Percentiles rank a stretch among this genome's conserved stretches.
phyloP scores from a whole-genome alignment of 352 stramenopile species.

The Thraustochytrium sp. region DNA sequence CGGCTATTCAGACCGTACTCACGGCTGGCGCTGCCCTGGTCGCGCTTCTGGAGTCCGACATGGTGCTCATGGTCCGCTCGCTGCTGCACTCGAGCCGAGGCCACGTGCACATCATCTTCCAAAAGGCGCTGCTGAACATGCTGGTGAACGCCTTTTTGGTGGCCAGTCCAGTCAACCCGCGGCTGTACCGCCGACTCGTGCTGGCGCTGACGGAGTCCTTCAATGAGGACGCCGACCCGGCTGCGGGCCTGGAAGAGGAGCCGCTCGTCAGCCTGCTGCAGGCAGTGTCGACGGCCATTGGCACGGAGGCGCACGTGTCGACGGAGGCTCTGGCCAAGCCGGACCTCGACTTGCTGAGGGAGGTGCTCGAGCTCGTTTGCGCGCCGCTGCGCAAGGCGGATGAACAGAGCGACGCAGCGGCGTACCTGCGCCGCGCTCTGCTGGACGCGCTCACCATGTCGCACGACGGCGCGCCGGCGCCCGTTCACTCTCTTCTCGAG shows the following conservation, averaged over 20 bases:
- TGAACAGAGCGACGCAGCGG: neutral
- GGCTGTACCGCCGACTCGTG: constrained; percentile 19
- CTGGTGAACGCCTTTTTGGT: constrained; percentile 21
- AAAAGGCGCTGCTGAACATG: constrained; percentile 29
- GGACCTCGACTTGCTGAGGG: constrained; percentile 35
- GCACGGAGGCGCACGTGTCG: constrained; percentile 30
- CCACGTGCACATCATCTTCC: constrained; percentile 20
- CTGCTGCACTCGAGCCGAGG: neutral
- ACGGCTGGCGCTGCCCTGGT: constrained; percentile 37
- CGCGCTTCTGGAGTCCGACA: constrained; percentile 17
- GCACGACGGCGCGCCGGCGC: neutral
- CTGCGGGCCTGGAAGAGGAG: neutral
- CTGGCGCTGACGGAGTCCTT: constrained; percentile 38
- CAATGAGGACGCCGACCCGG: neutral
- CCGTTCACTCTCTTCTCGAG: constrained; percentile 26
- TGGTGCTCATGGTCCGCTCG: constrained; percentile 13
- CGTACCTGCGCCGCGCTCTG: neutral
- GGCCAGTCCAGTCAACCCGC: constrained; percentile 38
- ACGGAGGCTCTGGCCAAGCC: constrained; percentile 22
- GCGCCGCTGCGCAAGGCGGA: neutral
- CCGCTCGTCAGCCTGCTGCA: neutral
- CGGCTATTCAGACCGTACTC: constrained; percentile 29
- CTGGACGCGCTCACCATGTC: neutral
- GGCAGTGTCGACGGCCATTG: constrained; percentile 39
- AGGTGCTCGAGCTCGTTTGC: constrained; percentile 27